Evolutionary conservation across 371 early-diverging fungal species (phyloP).

Genomic region (Entomophthora muscae): DNA sequence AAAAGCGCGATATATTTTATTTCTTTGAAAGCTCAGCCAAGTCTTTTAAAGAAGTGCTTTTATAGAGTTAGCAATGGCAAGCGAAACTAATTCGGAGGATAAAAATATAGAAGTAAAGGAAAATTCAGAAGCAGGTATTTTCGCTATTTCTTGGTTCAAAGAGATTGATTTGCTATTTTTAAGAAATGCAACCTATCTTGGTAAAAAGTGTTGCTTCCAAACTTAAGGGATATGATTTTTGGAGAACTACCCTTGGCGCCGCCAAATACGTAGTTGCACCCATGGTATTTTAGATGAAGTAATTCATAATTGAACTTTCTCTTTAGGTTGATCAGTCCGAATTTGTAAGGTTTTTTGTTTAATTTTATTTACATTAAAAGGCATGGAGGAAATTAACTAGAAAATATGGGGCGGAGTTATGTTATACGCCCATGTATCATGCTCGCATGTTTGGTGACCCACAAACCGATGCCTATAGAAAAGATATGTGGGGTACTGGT

Average conservation of each 20-base stretch:
- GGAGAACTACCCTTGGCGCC: slow-evolving; percentile 7
- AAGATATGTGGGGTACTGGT: slow-evolving; percentile 58
- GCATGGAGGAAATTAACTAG: slow-evolving; percentile 89
- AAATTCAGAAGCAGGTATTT: no score
- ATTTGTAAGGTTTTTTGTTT: not conserved
- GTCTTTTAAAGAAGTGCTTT: no score
- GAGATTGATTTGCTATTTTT: not conserved
- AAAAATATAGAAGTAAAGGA: no score
- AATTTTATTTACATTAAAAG: slow-evolving; percentile 12
- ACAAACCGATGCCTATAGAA: slow-evolving; percentile 34
- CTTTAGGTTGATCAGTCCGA: slow-evolving; percentile 14
- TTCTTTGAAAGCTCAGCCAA: no score
- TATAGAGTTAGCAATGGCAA: no score
- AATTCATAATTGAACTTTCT: not conserved
- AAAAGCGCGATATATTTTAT: no score
- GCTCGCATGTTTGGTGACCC: slow-evolving; percentile 61
- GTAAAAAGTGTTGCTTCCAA: slow-evolving; percentile 5
- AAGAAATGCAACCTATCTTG: not conserved
- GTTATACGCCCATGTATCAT: slow-evolving; percentile 99
- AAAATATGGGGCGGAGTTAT: slow-evolving; percentile 79
- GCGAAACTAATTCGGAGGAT: no score
- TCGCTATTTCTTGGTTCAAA: no score
- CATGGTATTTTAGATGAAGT: slow-evolving; percentile 8
- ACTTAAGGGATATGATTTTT: slow-evolving; percentile 13
- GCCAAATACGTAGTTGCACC: slow-evolving; percentile 14